phyloP scores from a whole-genome alignment of 768 basidiomycete genomes.

The Termitomyces heimii region DNA sequence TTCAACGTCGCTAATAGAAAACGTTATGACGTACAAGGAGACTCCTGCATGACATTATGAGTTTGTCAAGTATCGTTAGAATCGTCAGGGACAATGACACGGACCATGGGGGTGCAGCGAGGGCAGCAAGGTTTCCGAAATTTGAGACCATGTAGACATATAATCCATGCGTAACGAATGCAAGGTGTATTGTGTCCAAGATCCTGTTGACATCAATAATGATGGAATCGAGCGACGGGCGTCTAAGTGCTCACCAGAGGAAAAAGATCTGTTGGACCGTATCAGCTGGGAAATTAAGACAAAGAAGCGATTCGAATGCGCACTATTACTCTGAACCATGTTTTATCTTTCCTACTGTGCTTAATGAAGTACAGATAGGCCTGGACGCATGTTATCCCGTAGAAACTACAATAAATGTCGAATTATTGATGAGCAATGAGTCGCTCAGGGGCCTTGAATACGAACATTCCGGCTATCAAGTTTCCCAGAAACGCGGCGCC shows the following conservation, averaged over 20 bases:
- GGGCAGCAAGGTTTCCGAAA: conserved; percentile 4
- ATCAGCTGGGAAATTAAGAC: background rate
- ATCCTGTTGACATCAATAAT: background rate
- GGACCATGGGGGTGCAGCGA: conserved; percentile 1
- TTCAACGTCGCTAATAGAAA: background rate
- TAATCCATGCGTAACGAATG: conserved; percentile 3
- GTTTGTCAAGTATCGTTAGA: background rate
- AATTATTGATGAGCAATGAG: conserved; percentile 2
- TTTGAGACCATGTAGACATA: conserved; percentile 7
- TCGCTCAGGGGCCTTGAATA: conserved; percentile 25
- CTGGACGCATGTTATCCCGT: conserved; percentile 8
- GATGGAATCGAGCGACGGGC: background rate
- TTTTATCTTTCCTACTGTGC: background rate
- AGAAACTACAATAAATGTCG: background rate
- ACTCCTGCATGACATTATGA: conserved; percentile 1
- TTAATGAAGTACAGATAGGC: conserved; percentile 4
- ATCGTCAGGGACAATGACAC: background rate
- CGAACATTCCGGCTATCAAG: conserved; percentile 5
- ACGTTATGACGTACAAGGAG: conserved; percentile 6
- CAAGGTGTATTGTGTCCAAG: conserved; percentile 6
- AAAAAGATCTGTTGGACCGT: background rate
- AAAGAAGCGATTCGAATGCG: background rate
- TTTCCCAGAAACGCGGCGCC: conserved; percentile 32
- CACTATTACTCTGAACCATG: conserved; percentile 6
- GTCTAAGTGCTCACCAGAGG: conserved; percentile 1